phyloP scores from a whole-genome alignment of 768 basidiomycete species.

The Termitomyces sp. region DNA sequence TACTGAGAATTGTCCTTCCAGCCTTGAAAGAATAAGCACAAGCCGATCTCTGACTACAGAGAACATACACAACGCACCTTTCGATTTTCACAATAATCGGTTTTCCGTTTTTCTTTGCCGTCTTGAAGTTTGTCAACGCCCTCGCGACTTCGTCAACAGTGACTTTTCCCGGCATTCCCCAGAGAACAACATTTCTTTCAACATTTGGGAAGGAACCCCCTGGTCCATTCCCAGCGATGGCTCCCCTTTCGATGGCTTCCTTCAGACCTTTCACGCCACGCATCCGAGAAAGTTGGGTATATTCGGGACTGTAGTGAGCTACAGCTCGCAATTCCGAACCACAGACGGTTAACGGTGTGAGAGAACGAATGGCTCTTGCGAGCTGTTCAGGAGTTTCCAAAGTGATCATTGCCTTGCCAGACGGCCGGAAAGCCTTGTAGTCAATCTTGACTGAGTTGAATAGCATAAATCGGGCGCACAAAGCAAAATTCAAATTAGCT shows the following conservation, averaged over 20 bases:
- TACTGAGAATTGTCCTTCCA: constrained; percentile 34
- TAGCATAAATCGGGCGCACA: not conserved
- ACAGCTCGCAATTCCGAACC: constrained; percentile 38
- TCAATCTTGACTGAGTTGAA: constrained; percentile 47
- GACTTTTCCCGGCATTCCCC: constrained; percentile 56
- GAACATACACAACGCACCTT: constrained; percentile 33
- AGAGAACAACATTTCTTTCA: constrained; percentile 55
- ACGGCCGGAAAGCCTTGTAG: constrained; percentile 59
- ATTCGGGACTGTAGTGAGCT: constrained; percentile 19
- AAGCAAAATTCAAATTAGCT: not conserved
- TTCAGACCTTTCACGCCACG: constrained; percentile 29
- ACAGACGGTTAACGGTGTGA: constrained; percentile 42
- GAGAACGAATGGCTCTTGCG: constrained; percentile 33
- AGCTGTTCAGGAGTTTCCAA: constrained; percentile 46
- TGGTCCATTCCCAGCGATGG: constrained; percentile 39
- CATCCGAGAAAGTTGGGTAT: constrained; percentile 10
- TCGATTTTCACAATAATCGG: constrained; percentile 48
- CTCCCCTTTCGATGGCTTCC: constrained; percentile 21
- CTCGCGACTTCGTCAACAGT: constrained; percentile 29
- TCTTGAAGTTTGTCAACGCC: constrained; percentile 40
- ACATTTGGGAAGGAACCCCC: constrained; percentile 45
- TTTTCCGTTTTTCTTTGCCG: constrained; percentile 37
- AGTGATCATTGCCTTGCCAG: constrained; percentile 55
- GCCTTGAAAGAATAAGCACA: constrained; percentile 21
- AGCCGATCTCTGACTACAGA: not conserved